Conservation (phyloP, 768 basidiomycete genomes). For the Fistulinella prunicolor region DNA sequence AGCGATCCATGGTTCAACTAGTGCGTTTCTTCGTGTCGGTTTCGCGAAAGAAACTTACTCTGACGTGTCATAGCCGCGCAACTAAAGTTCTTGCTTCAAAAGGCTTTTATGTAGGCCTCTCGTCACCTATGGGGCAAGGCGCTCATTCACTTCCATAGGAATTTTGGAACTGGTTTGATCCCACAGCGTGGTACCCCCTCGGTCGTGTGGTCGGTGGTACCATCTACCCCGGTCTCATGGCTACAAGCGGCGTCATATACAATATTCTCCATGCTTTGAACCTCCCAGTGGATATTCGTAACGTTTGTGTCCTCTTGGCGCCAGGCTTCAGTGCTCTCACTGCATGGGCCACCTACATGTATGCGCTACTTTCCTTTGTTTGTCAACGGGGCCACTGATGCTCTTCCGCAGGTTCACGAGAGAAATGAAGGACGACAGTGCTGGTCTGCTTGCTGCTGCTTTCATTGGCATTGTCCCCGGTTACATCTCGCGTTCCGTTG, state of each 20-base stretch:
- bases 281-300: conserved; percentile 95
- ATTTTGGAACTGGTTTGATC: conserved; percentile 99
- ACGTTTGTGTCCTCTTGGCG: conserved; percentile 94
- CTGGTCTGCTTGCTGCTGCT: conserved; percentile 94
- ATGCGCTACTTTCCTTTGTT: conserved; percentile 24
- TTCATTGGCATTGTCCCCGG: conserved; percentile 98
- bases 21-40: conserved; percentile 47
- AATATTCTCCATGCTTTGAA: conserved; percentile 83
- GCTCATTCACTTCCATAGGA: conserved; percentile 50
- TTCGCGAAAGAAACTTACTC: background rate
- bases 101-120: conserved; percentile 84
- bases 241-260: conserved; percentile 96
- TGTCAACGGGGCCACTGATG: background rate
- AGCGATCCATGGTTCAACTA: conserved; percentile 99
- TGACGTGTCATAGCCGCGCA: conserved; percentile 64
- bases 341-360: conserved; percentile 97
- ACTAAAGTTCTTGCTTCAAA: conserved; percentile 86
- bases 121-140: background rate
- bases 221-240: conserved; percentile 98
- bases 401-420: conserved; percentile 76
- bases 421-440: conserved; percentile 93
- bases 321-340: conserved; percentile 97
- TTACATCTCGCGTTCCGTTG: conserved; percentile 98
- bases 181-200: conserved; percentile 98
- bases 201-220: conserved; percentile 98